phyloP scores from a whole-genome alignment of 176 grass and related monocot genomes.

The sorghum (Sorghum bicolor) region Sorghum_bicolor_NCBIv3 NC_012871.2:5374501-5375000 shows the following conservation, averaged over 20 bases:
- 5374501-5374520: background rate
- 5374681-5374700: background rate
- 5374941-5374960: background rate
- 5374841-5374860: constrained; percentile 13
- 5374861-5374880: constrained; percentile 13
- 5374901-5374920: background rate
- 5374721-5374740: background rate
- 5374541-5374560: no score
- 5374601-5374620: background rate
- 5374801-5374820: no score
- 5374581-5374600: background rate
- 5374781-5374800: background rate
- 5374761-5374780: no score
- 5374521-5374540: background rate
- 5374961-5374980: background rate
- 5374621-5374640: no score
- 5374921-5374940: constrained; percentile 13
- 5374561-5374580: no score
- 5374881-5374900: constrained; percentile 31
- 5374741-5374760: background rate
- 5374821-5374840: background rate
- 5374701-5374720: background rate
- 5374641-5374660: no score
- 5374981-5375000: background rate
- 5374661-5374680: background rate